Base-by-base conservation (phyloP, 106 monocot species). In the Platanthera zijinensis region DNA sequence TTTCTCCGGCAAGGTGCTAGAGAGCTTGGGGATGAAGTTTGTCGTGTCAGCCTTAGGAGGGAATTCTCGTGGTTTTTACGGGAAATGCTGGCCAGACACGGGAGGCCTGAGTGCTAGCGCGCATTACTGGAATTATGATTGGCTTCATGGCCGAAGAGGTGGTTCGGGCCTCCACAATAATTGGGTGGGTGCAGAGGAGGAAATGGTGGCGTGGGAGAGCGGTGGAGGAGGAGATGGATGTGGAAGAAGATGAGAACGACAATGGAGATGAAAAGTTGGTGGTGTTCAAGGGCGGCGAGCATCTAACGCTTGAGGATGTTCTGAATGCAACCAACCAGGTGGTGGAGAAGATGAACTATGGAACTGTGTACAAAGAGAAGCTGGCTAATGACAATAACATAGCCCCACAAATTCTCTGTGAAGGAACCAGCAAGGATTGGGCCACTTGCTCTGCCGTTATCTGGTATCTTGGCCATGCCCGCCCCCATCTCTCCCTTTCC, bases 281-380 rank as follows among this genome's bases (percentile, higher is more conserved):
- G 32, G 85, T 96, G 17, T 96, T 96, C 62, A 81, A 89, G 50
- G 96, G 96, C 13, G 92, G 92, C 1, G 95, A 95, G 82, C 95
- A 95, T 48, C 64, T 96, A 45, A 93, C 90, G 4, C 87, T 93
- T 5, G 92, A 96, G 51, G 89, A 96, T 49, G 90, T 96, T 53
- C 84, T 96, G 11, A 96, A 96, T 50, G 93, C 93, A 1, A 91
- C 93, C 11, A 90, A 93, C 17, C 96, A 96, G 77, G 93, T 93
- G 51, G 86, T 93, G 71, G 90, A 93, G 90, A 96, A 96, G 87
- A 87, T 90, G 11, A 86, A 78, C 80, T 96, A 96, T 39, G 93
- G 93, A 21, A 87, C 96, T 0, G 91, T 93, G 25, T 96, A 96
- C 84, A 93, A 96, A 84, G 96, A 93, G n/a, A 96, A 89, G 85